Evolutionary conservation across 352 stramenopile species (phyloP).

Genomic region (Pilasporangium apinafurcum): DNA sequence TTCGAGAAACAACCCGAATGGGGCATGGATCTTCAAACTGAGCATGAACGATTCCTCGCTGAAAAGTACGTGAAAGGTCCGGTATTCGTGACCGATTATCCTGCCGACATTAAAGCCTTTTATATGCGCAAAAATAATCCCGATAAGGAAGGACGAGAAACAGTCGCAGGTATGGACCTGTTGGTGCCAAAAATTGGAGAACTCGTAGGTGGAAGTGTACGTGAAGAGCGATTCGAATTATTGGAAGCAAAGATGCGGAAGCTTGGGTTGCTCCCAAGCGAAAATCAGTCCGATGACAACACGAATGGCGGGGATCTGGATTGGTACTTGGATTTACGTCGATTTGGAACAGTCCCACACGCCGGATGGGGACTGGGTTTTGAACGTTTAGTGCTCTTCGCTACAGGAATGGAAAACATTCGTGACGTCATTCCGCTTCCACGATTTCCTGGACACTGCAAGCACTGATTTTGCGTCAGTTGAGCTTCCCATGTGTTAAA

Average conservation of each 20-base stretch:
- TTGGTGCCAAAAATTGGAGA: conserved; percentile 96
- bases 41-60: conserved; percentile 95
- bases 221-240: conserved; percentile 91
- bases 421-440: conserved; percentile 97
- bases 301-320: conserved; percentile 55
- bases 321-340: conserved; percentile 98
- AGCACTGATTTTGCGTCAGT: too few relatives aligned
- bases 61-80: conserved; percentile 72
- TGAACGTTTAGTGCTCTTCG: conserved; percentile 96
- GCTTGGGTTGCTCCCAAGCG: conserved; percentile 34
- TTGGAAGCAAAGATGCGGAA: conserved; percentile 72
- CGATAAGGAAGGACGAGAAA: conserved; percentile 76
- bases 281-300: conserved; percentile 63
- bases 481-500: neutral
- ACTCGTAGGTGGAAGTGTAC: conserved; percentile 95
- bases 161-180: conserved; percentile 96
- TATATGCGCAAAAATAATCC: conserved; percentile 98
- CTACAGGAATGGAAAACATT: conserved; percentile 98
- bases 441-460: conserved; percentile 93
- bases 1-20: conserved; percentile 88
- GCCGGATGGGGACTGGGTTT: conserved; percentile 98
- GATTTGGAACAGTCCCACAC: conserved; percentile 96
- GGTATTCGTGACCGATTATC: conserved; percentile 99
- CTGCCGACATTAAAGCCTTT: conserved; percentile 97
- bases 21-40: conserved; percentile 96